Base-by-base conservation (phyloP, 2,329 filamentous ascomycete genomes). In the Eurotiales sp. region DNA sequence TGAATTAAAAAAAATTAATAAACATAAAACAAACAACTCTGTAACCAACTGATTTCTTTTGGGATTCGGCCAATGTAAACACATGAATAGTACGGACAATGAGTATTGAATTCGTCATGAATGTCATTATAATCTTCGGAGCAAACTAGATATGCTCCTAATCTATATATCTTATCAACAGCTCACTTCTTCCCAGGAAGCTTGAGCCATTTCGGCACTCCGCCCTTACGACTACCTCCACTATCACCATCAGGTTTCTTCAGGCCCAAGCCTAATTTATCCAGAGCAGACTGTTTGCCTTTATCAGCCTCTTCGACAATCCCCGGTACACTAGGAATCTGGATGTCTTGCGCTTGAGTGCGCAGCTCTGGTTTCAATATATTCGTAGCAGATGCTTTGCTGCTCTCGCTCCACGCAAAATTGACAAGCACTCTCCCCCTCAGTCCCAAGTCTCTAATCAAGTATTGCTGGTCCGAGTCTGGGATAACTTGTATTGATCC, bases 371-470 rank as follows among this genome's bases (percentile, higher is more conserved):
- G 66, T 55, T 81, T 85, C 51, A 93, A 68, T 47, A 87, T 82
- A 14, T 79, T 73, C 21, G 70, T 72, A 25, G 79, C 75, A 1
- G 84, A 86, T 32, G 47, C 39, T 43, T 42, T 37, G 4, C 34
- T 50, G 14, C 69, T 75, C 42, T 85, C 79, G 17, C 83, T 81
- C 88, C 90, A 95, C 1, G 83, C 71, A 55, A 95, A 80, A 54
- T 86, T 92, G 39, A 96, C 74, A 8, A 95, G 74, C 27, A 91
- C 84, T 29, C 83, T 79, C 6, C 84, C 84, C 3, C 77, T 79
- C 56, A 96, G 80, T 12, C 84, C 82, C 58, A 95, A 79, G 51
- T 85, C 83, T 46, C 79, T 77, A 52, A 96, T 87, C n/a, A 96
- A 73, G 40, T 58, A 56, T n/a, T 56, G 58, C 27, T 64, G 51